Conservation (phyloP, 2,329 filamentous ascomycete species). For the Aspergillus pseudoglaucus region DNA sequence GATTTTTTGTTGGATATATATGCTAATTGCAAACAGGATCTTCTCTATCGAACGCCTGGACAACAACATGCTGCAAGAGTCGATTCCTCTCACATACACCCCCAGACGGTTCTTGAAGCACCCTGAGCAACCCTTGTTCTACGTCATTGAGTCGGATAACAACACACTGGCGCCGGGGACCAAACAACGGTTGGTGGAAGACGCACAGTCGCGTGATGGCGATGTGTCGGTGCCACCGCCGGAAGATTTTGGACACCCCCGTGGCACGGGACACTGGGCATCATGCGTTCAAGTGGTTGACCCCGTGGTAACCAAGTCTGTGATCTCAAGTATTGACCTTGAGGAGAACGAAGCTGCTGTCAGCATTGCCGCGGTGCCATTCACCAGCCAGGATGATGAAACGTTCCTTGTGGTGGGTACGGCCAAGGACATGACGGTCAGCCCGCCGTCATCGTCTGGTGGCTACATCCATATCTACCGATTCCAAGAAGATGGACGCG, state of each 20-base stretch:
- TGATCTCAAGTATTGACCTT: slow-evolving; percentile 72
- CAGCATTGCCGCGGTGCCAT: slow-evolving; percentile 75
- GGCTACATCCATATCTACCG: slow-evolving; percentile 92
- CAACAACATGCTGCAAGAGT: slow-evolving; percentile 79
- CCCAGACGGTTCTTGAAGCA: slow-evolving; percentile 82
- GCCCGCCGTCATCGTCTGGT: slow-evolving; percentile 65
- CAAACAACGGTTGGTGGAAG: slow-evolving; percentile 64
- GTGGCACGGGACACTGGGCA: slow-evolving; percentile 80
- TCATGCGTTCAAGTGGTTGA: slow-evolving; percentile 93
- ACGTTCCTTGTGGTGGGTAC: slow-evolving; percentile 91
- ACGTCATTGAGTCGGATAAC: slow-evolving; percentile 89
- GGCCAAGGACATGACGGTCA: slow-evolving; percentile 79
- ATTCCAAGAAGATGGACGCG: slow-evolving; percentile 77
- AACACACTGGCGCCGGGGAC: slow-evolving; percentile 81
- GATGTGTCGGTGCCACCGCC: slow-evolving; percentile 65
- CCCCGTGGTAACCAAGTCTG: slow-evolving; percentile 64
- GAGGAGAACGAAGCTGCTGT: slow-evolving; percentile 88
- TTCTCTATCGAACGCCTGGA: slow-evolving; percentile 84
- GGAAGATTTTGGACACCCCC: slow-evolving; percentile 82
- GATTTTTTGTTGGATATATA: slow-evolving; percentile 1
- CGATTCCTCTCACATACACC: slow-evolving; percentile 80
- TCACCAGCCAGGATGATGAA: slow-evolving; percentile 82
- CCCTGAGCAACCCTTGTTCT: slow-evolving; percentile 82
- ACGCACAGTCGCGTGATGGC: slow-evolving; percentile 64
- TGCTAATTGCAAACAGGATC: slow-evolving; percentile 51